Evolutionary conservation across 2,329 filamentous ascomycete species (phyloP).

Genomic region (Diaporthe eres): DNA sequence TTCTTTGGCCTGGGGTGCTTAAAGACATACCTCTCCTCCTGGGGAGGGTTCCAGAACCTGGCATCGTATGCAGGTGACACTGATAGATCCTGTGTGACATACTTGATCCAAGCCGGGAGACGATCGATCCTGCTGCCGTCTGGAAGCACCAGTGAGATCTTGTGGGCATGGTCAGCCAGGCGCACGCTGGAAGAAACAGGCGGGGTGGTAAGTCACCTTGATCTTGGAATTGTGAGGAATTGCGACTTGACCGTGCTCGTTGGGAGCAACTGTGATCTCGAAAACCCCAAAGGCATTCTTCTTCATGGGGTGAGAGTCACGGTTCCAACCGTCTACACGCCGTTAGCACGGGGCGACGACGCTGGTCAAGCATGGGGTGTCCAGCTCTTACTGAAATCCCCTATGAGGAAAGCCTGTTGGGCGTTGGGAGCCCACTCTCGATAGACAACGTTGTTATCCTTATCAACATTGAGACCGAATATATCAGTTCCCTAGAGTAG

Average conservation of each 20-base stretch:
- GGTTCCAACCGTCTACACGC: slow-evolving; percentile 84
- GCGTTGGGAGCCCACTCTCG: slow-evolving; percentile 98
- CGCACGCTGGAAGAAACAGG: not conserved
- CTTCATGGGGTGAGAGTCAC: slow-evolving; percentile 86
- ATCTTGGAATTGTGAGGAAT: slow-evolving; percentile 96
- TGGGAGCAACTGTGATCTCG: slow-evolving; percentile 82
- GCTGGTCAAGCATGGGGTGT: not conserved
- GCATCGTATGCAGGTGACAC: slow-evolving; percentile 96
- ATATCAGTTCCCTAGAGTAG: slow-evolving; percentile 81
- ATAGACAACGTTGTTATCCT: slow-evolving; percentile 89
- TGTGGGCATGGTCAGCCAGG: slow-evolving; percentile 34
- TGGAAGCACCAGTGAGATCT: slow-evolving; percentile 88
- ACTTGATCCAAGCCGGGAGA: slow-evolving; percentile 96
- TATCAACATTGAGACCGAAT: slow-evolving; percentile 86
- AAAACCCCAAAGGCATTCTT: slow-evolving; percentile 90
- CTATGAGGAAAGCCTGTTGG: slow-evolving; percentile 85
- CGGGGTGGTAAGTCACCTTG: slow-evolving; percentile 74
- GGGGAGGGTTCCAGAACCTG: slow-evolving; percentile 95
- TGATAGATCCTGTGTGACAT: slow-evolving; percentile 91
- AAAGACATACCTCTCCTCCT: slow-evolving; percentile 82
- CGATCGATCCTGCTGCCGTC: slow-evolving; percentile 87
- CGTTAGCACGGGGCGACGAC: slow-evolving; percentile 47
- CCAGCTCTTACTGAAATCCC: slow-evolving; percentile 85
- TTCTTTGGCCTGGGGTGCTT: slow-evolving; percentile 87
- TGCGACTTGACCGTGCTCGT: slow-evolving; percentile 76